Evolutionary conservation across 495 filamentous ascomycete species (phyloP).

Genomic region (Xylaria longipes): DNA sequence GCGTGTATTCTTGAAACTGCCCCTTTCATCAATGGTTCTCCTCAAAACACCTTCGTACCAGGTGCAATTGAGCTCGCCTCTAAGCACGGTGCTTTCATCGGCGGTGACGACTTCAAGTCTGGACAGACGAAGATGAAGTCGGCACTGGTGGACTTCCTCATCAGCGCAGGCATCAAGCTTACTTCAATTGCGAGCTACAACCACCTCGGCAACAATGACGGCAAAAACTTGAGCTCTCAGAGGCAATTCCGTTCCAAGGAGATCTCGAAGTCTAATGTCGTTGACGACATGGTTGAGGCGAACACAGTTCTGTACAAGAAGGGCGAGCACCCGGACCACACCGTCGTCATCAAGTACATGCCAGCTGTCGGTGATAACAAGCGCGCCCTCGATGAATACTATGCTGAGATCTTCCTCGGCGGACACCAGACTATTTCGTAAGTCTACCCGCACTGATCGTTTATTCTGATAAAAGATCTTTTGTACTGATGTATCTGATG

Average conservation of each 20-base stretch:
- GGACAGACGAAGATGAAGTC: conserved; percentile 99
- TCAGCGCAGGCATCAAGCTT: conserved; percentile 98
- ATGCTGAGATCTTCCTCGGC: conserved; percentile 98
- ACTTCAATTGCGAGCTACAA: conserved; percentile 99
- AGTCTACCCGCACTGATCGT: conserved; percentile 31
- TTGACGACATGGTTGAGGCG: conserved; percentile 98
- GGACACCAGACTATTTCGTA: conserved; percentile 95
- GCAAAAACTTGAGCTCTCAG: conserved; percentile 96
- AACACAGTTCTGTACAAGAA: conserved; percentile 88
- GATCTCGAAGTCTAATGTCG: conserved; percentile 98
- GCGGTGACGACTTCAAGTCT: conserved; percentile 99
- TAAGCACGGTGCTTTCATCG: conserved; percentile 86
- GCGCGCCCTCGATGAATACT: conserved; percentile 98
- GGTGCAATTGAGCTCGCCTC: conserved; percentile 91
- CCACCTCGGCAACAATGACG: conserved; percentile 99
- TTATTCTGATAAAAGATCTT: background rate
- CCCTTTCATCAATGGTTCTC: conserved; percentile 99
- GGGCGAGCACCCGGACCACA: conserved; percentile 89
- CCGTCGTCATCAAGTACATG: conserved; percentile 98
- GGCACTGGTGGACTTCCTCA: conserved; percentile 96
- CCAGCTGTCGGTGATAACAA: conserved; percentile 99
- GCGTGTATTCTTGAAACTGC: conserved; percentile 87
- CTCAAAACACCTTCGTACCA: conserved; percentile 98
- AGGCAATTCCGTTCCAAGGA: conserved; percentile 99
- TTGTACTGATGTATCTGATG: background rate